Evolutionary conservation across 2,329 filamentous ascomycete genomes (phyloP).

Genomic region (Plectosphaerella cucumerina): DNA sequence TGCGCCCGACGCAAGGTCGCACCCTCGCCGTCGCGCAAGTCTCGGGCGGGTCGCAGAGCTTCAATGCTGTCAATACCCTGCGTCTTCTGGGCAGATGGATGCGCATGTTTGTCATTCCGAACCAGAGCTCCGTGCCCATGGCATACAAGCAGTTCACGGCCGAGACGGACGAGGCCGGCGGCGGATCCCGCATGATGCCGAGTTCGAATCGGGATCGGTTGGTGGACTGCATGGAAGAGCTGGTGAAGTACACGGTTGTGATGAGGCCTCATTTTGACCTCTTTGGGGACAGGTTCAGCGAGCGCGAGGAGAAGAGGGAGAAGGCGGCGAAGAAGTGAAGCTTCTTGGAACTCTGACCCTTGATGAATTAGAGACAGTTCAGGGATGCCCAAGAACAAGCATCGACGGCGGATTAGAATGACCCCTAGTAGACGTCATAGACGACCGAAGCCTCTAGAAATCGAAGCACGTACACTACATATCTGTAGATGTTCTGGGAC

Average conservation of each 20-base stretch:
- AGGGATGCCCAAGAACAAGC: no score
- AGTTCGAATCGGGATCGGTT: conserved; percentile 55
- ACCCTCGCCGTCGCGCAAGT: conserved; percentile 61
- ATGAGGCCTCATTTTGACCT: conserved; percentile 58
- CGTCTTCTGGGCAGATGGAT: conserved; percentile 65
- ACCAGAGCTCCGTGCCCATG: conserved; percentile 60
- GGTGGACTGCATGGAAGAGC: conserved; percentile 66
- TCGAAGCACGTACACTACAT: no score
- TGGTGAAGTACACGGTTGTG: conserved; percentile 64
- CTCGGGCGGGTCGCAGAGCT: conserved; percentile 60
- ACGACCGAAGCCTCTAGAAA: no score
- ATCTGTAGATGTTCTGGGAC: no score
- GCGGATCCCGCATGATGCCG: conserved; percentile 44
- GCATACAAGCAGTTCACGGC: conserved; percentile 56
- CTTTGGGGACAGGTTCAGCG: conserved; percentile 60
- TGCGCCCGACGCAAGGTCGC: conserved; percentile 62
- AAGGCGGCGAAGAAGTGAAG: neutral
- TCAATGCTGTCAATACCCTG: conserved; percentile 64
- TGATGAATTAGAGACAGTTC: no score
- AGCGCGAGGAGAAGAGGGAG: conserved; percentile 38
- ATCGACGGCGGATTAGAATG: no score
- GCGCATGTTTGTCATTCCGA: conserved; percentile 65
- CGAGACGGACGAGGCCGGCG: conserved; percentile 31
- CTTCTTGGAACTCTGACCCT: no score
- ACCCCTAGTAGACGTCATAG: no score